phyloP scores from a whole-genome alignment of 2,329 filamentous ascomycete species.

The Aspergillus brasiliensis region DNA sequence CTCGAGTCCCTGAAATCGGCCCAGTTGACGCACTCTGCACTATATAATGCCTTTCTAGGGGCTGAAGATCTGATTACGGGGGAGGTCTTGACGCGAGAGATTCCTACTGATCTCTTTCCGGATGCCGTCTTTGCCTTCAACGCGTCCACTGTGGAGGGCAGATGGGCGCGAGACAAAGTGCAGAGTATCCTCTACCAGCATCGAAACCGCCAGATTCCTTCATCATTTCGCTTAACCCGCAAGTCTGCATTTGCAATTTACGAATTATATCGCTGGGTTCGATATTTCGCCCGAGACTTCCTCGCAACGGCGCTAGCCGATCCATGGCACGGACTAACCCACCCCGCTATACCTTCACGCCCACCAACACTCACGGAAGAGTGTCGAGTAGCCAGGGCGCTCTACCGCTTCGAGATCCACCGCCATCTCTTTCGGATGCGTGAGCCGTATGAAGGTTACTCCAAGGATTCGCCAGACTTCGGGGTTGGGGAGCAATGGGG shows the following conservation, averaged over 20 bases:
- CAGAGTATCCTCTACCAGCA: background rate
- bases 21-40: no score
- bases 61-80: no score
- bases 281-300: background rate
- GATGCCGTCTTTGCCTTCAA: background rate
- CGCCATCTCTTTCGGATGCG: slow-evolving; percentile 5
- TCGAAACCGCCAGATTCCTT: background rate
- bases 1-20: no score
- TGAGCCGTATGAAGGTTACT: no score
- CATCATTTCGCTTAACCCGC: background rate
- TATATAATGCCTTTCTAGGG: no score
- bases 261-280: background rate
- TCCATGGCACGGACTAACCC: background rate
- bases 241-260: background rate
- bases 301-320: background rate
- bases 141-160: background rate
- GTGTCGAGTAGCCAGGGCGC: slow-evolving; percentile 5
- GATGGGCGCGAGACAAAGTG: background rate
- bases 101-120: no score
- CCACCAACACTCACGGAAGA: background rate
- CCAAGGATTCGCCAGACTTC: slow-evolving; percentile 1
- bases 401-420: slow-evolving; percentile 12
- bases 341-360: background rate
- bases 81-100: no score
- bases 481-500: background rate